Base-by-base conservation (phyloP, 1,284 basidiomycete genomes). In the Puccinia polysora region DNA sequence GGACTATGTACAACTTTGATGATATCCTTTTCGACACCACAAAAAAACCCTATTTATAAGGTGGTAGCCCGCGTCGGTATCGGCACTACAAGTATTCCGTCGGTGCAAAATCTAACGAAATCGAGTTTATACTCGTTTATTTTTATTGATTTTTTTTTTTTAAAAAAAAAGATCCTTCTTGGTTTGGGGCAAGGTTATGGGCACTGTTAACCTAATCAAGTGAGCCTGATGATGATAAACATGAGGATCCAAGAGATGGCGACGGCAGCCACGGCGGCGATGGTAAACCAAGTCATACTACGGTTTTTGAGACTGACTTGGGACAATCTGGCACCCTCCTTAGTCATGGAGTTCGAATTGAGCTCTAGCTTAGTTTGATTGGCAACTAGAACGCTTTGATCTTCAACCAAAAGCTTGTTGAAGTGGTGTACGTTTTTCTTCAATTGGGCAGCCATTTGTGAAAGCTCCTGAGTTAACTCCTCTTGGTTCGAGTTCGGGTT, bases 401-500 rank as follows among this genome's bases (percentile, higher is more conserved):
- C 89, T 73, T 85, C 85, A 52, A 81, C 84, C 0, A 91, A 81
- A 14, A 85, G 81, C 2, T 83, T 82, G 2, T 86, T 84, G 77
- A 91, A 90, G 75, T 89, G 85, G 0, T 86, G 77, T 0, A 88
- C 86, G 75, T 91, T 91, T 28, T 83, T 83, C 76, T 86, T 87
- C 56, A 91, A 84, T 78, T 90, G 89, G 1, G 84, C 81, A 1
- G 89, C 87, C 89, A 91, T 91, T 50, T 84, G 80, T 0, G 86
- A 86, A 20, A 91, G 84, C 78, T 90, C 88, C 4, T 83, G 83
- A 0, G 87, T 84, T 52, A 90, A 84, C 49, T 88, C 85, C 74
- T 89, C 85, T 32, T 90, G 89, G 23, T 62, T 62, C 43, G 59
- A 23, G 38, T 60, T 60, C 38, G 47, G 2, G 32, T 30, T 47